These are phyloP conservation scores for Myotisia sp. DNA, from an alignment of 2,329 filamentous ascomycete genomes.

Conservation along the genomic window DNA sequence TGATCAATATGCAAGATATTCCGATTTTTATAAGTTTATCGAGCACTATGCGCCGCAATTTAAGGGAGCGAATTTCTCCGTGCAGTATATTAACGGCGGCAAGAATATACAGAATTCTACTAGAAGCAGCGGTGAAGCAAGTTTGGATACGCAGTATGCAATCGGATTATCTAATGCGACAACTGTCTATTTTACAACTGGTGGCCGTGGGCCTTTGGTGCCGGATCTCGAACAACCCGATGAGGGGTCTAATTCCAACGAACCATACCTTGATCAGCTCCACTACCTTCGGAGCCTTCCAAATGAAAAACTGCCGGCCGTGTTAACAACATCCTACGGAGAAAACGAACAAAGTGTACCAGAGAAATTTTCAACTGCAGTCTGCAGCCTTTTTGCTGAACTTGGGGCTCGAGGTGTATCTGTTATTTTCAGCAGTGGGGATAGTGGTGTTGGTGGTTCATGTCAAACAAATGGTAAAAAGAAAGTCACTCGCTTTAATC, in stretches of 20 bases:
- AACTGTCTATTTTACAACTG: constrained; percentile 45
- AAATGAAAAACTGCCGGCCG: constrained; percentile 43
- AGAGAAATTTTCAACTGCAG: constrained; percentile 42
- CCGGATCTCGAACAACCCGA: constrained; percentile 34
- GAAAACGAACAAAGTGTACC: constrained; percentile 52
- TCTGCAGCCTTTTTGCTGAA: constrained; percentile 49
- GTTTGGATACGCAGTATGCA: constrained; percentile 50
- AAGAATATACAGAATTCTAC: constrained; percentile 34
- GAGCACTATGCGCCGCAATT: constrained; percentile 39
- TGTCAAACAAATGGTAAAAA: constrained; percentile 43
- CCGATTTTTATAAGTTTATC: constrained; percentile 45
- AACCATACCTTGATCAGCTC: constrained; percentile 53
- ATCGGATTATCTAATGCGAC: constrained; percentile 41
- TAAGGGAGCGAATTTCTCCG: constrained; percentile 41
- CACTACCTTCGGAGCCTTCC: constrained; percentile 43
- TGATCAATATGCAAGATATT: constrained; percentile 37
- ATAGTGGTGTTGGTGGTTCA: constrained; percentile 42
- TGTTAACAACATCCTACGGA: constrained; percentile 56
- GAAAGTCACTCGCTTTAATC: constrained; percentile 37
- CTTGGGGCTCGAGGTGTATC: constrained; percentile 56
- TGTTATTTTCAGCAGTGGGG: constrained; percentile 49
- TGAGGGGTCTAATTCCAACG: constrained; percentile 38
- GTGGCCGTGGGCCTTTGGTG: constrained; percentile 39
- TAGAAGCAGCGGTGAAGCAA: constrained; percentile 41
- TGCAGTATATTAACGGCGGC: constrained; percentile 44